Evolutionary conservation across 495 filamentous ascomycete genomes (phyloP).

Genomic region (Wilcoxina mikolae): DNA sequence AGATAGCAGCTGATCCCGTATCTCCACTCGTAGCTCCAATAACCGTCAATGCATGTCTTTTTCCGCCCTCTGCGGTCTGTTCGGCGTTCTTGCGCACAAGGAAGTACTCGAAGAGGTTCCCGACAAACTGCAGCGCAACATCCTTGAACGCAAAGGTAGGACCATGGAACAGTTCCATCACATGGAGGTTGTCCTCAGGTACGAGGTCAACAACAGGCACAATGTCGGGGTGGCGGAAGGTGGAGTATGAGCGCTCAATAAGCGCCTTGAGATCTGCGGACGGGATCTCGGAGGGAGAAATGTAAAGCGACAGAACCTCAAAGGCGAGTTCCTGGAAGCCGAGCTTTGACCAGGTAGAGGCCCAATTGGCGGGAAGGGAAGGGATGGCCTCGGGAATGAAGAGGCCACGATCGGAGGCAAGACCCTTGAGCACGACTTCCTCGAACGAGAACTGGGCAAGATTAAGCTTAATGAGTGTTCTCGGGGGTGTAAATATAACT

Average conservation of each 20-base stretch:
- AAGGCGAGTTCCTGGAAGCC: conserved; percentile 66
- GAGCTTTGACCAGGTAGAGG: conserved; percentile 54
- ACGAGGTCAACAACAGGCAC: conserved; percentile 55
- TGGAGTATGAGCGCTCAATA: conserved; percentile 64
- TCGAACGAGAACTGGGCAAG: conserved; percentile 68
- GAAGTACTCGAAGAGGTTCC: conserved; percentile 95
- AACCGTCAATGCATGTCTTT: conserved; percentile 76
- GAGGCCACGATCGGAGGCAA: conserved; percentile 76
- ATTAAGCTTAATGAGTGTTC: conserved; percentile 8
- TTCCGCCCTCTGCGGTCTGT: conserved; percentile 7
- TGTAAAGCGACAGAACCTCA: conserved; percentile 63
- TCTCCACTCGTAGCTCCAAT: conserved; percentile 89
- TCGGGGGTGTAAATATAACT: conserved; percentile 9
- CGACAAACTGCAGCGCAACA: conserved; percentile 75
- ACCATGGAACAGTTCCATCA: conserved; percentile 96
- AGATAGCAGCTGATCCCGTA: conserved; percentile 89
- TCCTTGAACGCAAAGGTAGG: conserved; percentile 94
- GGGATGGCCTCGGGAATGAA: conserved; percentile 81
- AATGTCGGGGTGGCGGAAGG: conserved; percentile 61
- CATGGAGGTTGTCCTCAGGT: conserved; percentile 50
- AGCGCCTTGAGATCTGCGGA: conserved; percentile 62
- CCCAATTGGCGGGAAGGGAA: conserved; percentile 45
- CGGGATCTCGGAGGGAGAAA: conserved; percentile 69
- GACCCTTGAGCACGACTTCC: conserved; percentile 75
- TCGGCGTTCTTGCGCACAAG: conserved; percentile 62